These are phyloP conservation scores for Cryoendolithus antarcticus DNA, from an alignment of 2,329 filamentous ascomycete species.

Conservation along the genomic window DNA sequence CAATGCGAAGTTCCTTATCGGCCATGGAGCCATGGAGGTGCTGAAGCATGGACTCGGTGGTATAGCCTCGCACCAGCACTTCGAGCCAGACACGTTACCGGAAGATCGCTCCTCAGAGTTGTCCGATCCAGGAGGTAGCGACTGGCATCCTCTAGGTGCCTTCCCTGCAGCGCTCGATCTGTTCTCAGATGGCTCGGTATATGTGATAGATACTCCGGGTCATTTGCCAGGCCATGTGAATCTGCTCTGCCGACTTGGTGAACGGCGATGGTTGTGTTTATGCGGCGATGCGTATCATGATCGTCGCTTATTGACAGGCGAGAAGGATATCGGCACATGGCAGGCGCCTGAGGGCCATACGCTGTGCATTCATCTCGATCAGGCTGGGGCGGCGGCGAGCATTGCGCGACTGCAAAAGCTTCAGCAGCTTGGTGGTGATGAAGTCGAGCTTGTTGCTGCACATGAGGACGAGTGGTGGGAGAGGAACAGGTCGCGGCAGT, in stretches of 20 bases:
- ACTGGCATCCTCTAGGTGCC: conserved; percentile 31
- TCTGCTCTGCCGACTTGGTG: conserved; percentile 30
- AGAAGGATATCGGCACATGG: conserved; percentile 41
- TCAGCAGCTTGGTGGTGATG: conserved; percentile 16
- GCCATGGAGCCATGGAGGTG: conserved; percentile 33
- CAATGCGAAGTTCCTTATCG: conserved; percentile 38
- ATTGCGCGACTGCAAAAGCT: conserved; percentile 31
- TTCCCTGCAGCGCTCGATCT: conserved; percentile 37
- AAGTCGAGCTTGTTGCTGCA: conserved; percentile 39
- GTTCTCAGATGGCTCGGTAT: conserved; percentile 35
- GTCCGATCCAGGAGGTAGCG: conserved; percentile 16
- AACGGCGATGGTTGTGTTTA: conserved; percentile 34
- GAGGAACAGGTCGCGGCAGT: conserved; percentile 10
- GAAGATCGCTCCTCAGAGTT: conserved; percentile 31
- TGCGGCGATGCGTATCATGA: conserved; percentile 45
- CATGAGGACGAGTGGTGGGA: conserved; percentile 40
- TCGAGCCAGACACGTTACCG: conserved; percentile 33
- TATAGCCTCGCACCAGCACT: conserved; percentile 27
- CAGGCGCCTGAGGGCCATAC: conserved; percentile 32
- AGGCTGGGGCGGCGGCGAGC: conserved; percentile 30
- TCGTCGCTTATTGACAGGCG: conserved; percentile 36
- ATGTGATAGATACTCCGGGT: conserved; percentile 38
- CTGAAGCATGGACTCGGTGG: conserved; percentile 21
- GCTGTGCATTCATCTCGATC: conserved; percentile 41
- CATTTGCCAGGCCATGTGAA: conserved; percentile 42